Conservation (phyloP, 768 basidiomycete species). For the Phlebiopsis gigantea region DNA sequence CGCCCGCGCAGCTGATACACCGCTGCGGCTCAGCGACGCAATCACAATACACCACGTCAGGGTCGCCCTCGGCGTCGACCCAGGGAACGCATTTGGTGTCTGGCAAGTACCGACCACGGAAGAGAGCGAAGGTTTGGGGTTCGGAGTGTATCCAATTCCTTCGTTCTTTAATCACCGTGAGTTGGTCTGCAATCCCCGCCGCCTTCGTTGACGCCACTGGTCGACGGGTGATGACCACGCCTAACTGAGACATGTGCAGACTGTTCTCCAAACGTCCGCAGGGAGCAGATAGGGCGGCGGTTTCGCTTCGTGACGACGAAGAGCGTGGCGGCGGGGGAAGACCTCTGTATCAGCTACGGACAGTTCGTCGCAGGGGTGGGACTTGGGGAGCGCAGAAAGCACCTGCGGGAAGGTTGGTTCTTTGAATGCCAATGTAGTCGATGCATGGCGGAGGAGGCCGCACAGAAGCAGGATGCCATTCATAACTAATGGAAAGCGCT, state of each 20-base stretch:
- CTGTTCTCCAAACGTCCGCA: slow-evolving; percentile 48
- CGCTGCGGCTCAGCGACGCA: slow-evolving; percentile 25
- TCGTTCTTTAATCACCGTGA: slow-evolving; percentile 69
- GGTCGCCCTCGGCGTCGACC: slow-evolving; percentile 51
- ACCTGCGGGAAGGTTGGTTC: slow-evolving; percentile 49
- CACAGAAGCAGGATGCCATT: background rate
- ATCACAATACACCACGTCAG: slow-evolving; percentile 41
- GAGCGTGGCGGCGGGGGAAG: slow-evolving; percentile 42
- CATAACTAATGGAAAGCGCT: background rate
- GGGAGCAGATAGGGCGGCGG: slow-evolving; percentile 37
- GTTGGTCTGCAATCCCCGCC: slow-evolving; percentile 9
- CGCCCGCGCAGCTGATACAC: slow-evolving; percentile 17
- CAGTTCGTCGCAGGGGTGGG: slow-evolving; percentile 29
- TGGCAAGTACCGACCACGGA: slow-evolving; percentile 46
- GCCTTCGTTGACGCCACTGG: background rate
- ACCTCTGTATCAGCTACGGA: slow-evolving; percentile 56
- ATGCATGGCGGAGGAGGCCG: slow-evolving; percentile 28
- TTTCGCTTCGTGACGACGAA: slow-evolving; percentile 43
- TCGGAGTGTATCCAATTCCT: slow-evolving; percentile 54
- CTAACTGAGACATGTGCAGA: slow-evolving; percentile 28
- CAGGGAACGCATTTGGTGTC: slow-evolving; percentile 65
- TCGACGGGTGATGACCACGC: no score
- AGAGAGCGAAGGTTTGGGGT: slow-evolving; percentile 53
- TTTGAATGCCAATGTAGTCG: slow-evolving; percentile 47
- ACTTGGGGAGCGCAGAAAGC: slow-evolving; percentile 30